Conservation (phyloP, 257 asterid genomes). For the Linderniella brevidens region DNA sequence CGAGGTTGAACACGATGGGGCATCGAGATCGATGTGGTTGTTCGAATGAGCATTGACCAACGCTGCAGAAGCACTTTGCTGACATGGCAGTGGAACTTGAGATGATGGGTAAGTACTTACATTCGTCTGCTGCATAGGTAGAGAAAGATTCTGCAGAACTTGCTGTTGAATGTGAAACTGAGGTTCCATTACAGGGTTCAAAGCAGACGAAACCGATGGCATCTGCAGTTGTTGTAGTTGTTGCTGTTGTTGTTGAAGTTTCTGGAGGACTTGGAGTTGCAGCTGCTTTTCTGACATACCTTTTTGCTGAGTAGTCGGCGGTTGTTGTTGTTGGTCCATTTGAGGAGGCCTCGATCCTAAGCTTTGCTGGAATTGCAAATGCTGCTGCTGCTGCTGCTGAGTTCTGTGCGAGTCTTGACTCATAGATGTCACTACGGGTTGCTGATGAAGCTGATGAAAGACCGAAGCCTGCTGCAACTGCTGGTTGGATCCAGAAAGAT, state of each 20-base stretch:
- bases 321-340: slow-evolving; percentile 16
- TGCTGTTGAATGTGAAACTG: slow-evolving; percentile 42
- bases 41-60: too few relatives aligned
- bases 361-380: slow-evolving; percentile 16
- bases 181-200: slow-evolving; percentile 35
- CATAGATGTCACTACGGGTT: slow-evolving; percentile 27
- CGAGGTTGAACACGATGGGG: slow-evolving; percentile 59
- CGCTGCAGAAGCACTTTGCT: too few relatives aligned
- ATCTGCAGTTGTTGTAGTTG: slow-evolving; percentile 35
- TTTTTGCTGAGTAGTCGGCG: slow-evolving; percentile 21
- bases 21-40: slow-evolving; percentile 28
- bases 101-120: slow-evolving; percentile 38
- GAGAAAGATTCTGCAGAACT: slow-evolving; percentile 31
- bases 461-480: slow-evolving; percentile 30
- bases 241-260: slow-evolving; percentile 48
- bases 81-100: slow-evolving; percentile 32
- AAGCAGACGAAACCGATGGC: slow-evolving; percentile 13
- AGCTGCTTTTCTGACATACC: slow-evolving; percentile 53
- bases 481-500: slow-evolving; percentile 28
- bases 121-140: slow-evolving; percentile 30
- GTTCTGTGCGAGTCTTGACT: slow-evolving; percentile 50
- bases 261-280: slow-evolving; percentile 67
- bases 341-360: slow-evolving; percentile 31
- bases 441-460: slow-evolving; percentile 56
- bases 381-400: slow-evolving; percentile 31